Evolutionary conservation across 345 rosid genomes (phyloP), one percentile per base, ranked within the genome.

Genomic region (Noccaea bulbosa): DNA sequence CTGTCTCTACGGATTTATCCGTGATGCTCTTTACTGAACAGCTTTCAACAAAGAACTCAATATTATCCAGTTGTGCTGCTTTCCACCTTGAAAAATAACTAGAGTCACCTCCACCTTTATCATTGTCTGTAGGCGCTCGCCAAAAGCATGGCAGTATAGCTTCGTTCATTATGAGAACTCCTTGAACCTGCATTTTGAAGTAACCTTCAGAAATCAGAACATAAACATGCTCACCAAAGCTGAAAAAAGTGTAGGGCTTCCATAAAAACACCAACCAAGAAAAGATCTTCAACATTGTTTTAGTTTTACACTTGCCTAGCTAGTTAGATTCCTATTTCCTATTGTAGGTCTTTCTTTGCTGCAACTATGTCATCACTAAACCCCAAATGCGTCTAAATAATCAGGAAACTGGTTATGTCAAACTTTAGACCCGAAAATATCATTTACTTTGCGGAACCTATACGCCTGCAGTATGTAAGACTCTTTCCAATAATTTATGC

Each of bases 91-190:
- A 87, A 79, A 79, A 75, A 69, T 94, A 89, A 79, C 99, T 91
- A 47, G 70, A 45, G 51, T 72, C 79, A 6, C 65, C 95, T 74
- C 99, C 98, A 61, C 99, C 99, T 75, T 89, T 91, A 81, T 94
- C 99, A 67, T 94, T 94, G 76, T 94, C 97, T 10, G 90, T 89
- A 7, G 93, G 95, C 74, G 97, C 99, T 77, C 99, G 82, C 98
- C 99, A 91, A 81, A 94, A 85, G 83, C 95, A 89, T 35, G 99
- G 97, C 47, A 83, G 63, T 71, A 94, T 79, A 78, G 96, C 89
- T 65, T 82, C 83, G 17, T 60, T 84, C 89, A 94, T 74, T 27
- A 94, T 79, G 61, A 82, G 72, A 70, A 83, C 79, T 67, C 96
- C 99, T 71, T 83, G 78, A 59, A 87, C 84, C 99, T 94, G 77